phyloP scores from a whole-genome alignment of 192 early-diverging fungal genomes.

The Chytriomyces sp. region DNA sequence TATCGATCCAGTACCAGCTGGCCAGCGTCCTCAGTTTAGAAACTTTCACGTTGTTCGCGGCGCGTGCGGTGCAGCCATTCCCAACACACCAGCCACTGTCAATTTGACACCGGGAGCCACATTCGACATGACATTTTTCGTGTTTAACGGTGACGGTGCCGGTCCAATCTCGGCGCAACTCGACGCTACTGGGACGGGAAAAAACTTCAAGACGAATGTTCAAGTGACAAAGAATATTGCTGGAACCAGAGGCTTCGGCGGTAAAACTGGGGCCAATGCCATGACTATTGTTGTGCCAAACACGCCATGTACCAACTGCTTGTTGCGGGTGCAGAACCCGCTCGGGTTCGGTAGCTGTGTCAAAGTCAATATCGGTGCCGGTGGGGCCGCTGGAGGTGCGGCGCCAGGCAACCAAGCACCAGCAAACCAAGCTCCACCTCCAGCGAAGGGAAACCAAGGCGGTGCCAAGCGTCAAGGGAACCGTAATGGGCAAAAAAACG shows the following conservation, averaged over 20 bases:
- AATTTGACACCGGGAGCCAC: conserved; percentile 21
- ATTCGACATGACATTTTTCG: conserved; percentile 15
- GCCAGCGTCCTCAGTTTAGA: neutral
- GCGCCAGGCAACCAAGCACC: neutral
- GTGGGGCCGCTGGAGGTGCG: neutral
- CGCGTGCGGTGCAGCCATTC: neutral
- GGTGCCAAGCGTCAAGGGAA: too few relatives aligned
- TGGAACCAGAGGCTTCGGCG: conserved; percentile 5
- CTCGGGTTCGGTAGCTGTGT: conserved; percentile 30
- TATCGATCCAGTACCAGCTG: conserved; percentile 1
- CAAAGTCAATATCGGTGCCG: conserved; percentile 2
- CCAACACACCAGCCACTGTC: neutral
- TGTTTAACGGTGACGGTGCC: conserved; percentile 31
- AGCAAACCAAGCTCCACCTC: neutral
- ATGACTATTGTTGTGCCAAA: conserved; percentile 2
- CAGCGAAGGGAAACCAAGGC: neutral
- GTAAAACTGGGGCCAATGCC: conserved; percentile 8
- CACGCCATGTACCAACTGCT: conserved; percentile 1
- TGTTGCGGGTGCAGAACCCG: conserved; percentile 5
- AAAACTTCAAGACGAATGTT: neutral
- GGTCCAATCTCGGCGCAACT: conserved; percentile 21
- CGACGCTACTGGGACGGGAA: conserved; percentile 23
- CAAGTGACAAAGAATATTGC: conserved; percentile 20
- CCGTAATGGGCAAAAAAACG: too few relatives aligned
- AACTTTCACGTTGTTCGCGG: neutral